Percentiles rank a stretch among this genome's conserved stretches.
These are phyloP conservation scores for Pseudoscleropodium purum DNA, from an alignment of 225 moss, liverwort and hornwort species.

Conservation along the genomic window DNA sequence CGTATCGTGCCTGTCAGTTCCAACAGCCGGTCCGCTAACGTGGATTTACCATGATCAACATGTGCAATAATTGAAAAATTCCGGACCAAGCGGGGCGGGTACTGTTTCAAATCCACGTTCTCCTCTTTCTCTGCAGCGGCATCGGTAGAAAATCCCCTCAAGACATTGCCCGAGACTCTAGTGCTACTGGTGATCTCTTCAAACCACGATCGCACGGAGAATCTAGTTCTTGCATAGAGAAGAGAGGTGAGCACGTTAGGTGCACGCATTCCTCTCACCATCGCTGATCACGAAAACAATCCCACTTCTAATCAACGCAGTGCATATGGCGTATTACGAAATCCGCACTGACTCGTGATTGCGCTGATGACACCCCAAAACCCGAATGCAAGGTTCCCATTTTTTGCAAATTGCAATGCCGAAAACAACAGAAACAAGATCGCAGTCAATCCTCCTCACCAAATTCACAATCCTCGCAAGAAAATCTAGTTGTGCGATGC, in stretches of 20 bases:
- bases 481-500: not conserved
- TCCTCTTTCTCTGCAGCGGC: constrained; percentile 38
- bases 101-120: constrained; percentile 59
- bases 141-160: constrained; percentile 8
- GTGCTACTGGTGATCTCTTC: not conserved
- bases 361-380: not conserved
- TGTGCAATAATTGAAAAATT: constrained; percentile 99
- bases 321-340: not conserved
- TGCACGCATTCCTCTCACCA: constrained; percentile 2
- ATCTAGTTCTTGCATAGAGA: not conserved
- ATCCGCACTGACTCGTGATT: not conserved
- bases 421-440: not conserved
- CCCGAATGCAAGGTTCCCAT: not conserved
- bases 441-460: not conserved
- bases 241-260: constrained; percentile 9
- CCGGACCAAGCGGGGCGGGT: constrained; percentile 60
- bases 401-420: not conserved
- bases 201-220: not conserved
- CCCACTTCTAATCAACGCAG: not conserved
- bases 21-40: constrained; percentile 76
- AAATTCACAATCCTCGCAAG: not conserved
- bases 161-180: not conserved
- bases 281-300: not conserved
- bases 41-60: constrained; percentile 95
- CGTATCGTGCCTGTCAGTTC: constrained; percentile 96